Conservation (phyloP, 208 protist species). For the Crithidia thermophila region DNA sequence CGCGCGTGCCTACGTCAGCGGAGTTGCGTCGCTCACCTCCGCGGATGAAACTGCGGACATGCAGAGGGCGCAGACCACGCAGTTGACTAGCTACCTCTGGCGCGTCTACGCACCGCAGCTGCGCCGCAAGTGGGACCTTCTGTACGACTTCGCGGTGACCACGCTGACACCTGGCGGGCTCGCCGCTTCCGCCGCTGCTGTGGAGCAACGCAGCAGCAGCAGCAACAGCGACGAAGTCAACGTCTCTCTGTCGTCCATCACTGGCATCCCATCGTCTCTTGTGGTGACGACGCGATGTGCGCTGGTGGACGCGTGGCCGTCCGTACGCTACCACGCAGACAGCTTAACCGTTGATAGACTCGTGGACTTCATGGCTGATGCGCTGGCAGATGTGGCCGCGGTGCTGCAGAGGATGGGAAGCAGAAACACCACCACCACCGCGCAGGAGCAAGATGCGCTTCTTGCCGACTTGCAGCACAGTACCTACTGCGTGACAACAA, state of each 20-base stretch:
- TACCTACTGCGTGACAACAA: slow-evolving; percentile 24
- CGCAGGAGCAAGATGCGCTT: background rate
- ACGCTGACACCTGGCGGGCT: slow-evolving; percentile 8
- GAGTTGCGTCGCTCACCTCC: background rate
- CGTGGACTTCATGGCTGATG: background rate
- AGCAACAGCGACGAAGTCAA: background rate
- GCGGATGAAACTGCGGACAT: slow-evolving; percentile 11
- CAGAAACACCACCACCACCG: background rate
- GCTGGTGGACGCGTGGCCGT: slow-evolving; percentile 28
- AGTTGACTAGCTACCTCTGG: slow-evolving; percentile 29
- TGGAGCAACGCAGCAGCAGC: too few relatives aligned
- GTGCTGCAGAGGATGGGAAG: background rate
- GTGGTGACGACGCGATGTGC: slow-evolving; percentile 3
- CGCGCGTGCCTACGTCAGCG: background rate
- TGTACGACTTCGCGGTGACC: slow-evolving; percentile 17
- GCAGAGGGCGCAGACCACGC: slow-evolving; percentile 9
- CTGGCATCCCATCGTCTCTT: background rate
- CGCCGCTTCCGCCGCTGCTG: slow-evolving; percentile 16
- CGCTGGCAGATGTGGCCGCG: background rate
- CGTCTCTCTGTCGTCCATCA: background rate
- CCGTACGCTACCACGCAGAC: slow-evolving; percentile 9
- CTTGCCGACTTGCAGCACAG: slow-evolving; percentile 1
- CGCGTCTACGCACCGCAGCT: slow-evolving; percentile 25
- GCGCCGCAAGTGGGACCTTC: slow-evolving; percentile 31
- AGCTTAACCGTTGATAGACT: slow-evolving; percentile 7